Evolutionary conservation across 2,329 filamentous ascomycete species (phyloP).

Genomic region (Apiospora marii): DNA sequence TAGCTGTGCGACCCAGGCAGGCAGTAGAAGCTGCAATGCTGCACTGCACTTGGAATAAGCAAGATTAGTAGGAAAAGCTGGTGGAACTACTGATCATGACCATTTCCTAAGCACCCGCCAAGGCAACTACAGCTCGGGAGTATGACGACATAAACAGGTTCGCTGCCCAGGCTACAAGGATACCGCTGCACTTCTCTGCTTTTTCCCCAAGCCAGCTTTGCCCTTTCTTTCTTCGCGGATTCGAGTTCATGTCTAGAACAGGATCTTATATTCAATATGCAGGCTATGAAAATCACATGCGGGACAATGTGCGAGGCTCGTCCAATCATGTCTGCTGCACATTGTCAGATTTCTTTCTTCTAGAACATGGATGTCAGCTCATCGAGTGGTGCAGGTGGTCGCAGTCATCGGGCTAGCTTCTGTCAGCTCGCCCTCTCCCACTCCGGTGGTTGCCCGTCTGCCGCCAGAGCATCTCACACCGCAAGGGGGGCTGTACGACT

Average conservation of each 20-base stretch:
- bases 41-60: not conserved
- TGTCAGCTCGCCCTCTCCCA: not conserved
- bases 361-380: constrained; percentile 20
- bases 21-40: not conserved
- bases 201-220: not conserved
- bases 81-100: not conserved
- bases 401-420: constrained; percentile 17
- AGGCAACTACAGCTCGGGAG: not conserved
- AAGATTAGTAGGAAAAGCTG: not conserved
- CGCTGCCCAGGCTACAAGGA: not conserved
- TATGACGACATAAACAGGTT: constrained; percentile 2
- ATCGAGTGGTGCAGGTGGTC: constrained; percentile 12
- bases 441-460: not conserved
- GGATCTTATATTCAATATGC: not conserved
- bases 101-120: not conserved
- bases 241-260: constrained; percentile 8
- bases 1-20: not conserved
- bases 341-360: constrained; percentile 20
- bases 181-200: not conserved
- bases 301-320: not conserved
- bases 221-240: not conserved
- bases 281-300: constrained; percentile 18
- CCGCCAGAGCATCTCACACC: constrained; percentile 13
- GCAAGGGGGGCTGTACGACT: constrained; percentile 18
- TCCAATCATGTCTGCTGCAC: not conserved